Evolutionary conservation across 2,329 filamentous ascomycete genomes (phyloP).

Genomic region (Aspergillus japonicus): DNA sequence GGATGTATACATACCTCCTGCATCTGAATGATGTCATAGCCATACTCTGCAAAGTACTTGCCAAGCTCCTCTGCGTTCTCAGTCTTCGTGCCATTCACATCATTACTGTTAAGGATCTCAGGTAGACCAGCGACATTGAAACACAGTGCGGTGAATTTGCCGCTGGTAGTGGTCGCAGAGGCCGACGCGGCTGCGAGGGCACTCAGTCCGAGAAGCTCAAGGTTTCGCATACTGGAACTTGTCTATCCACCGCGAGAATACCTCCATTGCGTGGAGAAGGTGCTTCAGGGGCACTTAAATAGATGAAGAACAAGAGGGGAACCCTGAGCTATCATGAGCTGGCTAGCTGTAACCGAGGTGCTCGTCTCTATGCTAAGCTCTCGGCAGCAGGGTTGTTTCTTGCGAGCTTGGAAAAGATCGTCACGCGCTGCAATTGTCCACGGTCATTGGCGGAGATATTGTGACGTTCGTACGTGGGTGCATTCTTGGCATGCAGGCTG

Average conservation of each 20-base stretch:
- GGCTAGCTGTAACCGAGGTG: not conserved
- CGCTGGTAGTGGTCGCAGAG: slow-evolving; percentile 13
- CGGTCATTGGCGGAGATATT: not conserved
- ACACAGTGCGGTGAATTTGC: slow-evolving; percentile 53
- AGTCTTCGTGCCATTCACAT: slow-evolving; percentile 61
- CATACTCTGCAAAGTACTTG: slow-evolving; percentile 54
- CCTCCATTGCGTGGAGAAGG: not conserved
- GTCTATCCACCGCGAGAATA: not conserved
- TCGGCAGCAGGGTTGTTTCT: not conserved
- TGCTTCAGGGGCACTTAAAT: not conserved
- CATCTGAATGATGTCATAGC: slow-evolving; percentile 62
- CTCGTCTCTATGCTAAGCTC: not conserved
- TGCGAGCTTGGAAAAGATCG: not conserved
- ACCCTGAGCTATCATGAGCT: not conserved
- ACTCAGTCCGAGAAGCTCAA: not conserved
- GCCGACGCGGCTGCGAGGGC: slow-evolving; percentile 25
- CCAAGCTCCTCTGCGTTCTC: slow-evolving; percentile 60
- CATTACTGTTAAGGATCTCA: slow-evolving; percentile 54
- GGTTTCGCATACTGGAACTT: not conserved
- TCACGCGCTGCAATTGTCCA: not conserved
- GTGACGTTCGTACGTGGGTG: not conserved
- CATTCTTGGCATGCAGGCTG: not conserved
- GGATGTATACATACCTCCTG: slow-evolving; percentile 52
- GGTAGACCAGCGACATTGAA: slow-evolving; percentile 64
- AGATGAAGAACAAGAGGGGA: not conserved